These are phyloP conservation scores for Rauvolfia tetraphylla DNA, from an alignment of 257 asterid genomes.

Conservation along the genomic window DNA sequence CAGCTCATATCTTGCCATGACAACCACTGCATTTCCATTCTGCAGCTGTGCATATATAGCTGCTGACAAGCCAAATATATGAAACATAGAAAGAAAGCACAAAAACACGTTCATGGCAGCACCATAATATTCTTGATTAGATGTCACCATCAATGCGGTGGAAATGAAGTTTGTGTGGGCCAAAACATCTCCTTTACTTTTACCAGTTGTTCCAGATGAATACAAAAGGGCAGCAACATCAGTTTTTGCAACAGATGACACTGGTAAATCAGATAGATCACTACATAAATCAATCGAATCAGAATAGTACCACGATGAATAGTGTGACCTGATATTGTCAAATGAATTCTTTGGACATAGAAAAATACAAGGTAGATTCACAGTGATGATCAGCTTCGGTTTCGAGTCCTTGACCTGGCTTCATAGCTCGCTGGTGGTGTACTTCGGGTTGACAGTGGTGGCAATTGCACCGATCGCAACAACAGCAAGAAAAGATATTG, in stretches of 20 bases:
- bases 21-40: constrained; percentile 36
- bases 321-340: neutral
- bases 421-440: constrained; percentile 39
- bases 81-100: constrained; percentile 40
- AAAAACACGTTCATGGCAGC: constrained; percentile 20
- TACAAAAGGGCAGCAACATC: constrained; percentile 37
- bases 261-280: neutral
- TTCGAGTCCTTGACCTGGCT: constrained; percentile 28
- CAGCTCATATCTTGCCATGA: constrained; percentile 29
- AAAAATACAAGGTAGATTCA: constrained; percentile 26
- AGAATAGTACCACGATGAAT: neutral
- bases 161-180: constrained; percentile 37
- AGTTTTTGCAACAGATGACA: constrained; percentile 16
- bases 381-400: constrained; percentile 34
- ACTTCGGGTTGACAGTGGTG: constrained; percentile 62
- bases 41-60: constrained; percentile 36
- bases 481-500: constrained; percentile 45
- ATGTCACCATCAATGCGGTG: constrained; percentile 22
- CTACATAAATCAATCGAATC: neutral
- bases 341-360: constrained; percentile 8
- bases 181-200: constrained; percentile 32
- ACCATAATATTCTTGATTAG: constrained; percentile 24
- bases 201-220: constrained; percentile 37
- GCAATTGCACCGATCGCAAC: constrained; percentile 62
- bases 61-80: constrained; percentile 27